Evolutionary conservation across 257 asterid species (phyloP), one percentile per base, ranked within the genome.

Genomic region (Solanum appendiculatum): DNA sequence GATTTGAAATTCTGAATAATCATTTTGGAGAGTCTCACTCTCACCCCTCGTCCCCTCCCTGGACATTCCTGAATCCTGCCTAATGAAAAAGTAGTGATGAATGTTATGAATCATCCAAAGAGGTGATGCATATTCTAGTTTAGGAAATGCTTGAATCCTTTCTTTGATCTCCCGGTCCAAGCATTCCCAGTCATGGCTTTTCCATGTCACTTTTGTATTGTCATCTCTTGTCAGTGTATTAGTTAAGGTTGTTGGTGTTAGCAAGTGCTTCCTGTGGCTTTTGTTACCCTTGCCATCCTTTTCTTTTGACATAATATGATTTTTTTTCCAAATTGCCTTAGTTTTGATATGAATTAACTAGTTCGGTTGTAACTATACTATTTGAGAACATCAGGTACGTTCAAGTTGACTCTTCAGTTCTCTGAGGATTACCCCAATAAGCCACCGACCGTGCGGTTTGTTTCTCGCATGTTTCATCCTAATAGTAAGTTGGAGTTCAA

Each of bases 391-490:
- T 74, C 87, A 95, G 96, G 96, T 88, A 94, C 96, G 90, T 95
- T 95, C 92, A 94, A 93, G 88, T 82, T 95, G 93, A 92, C 98
- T 39, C 94, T 95, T 85, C 96, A 94, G 87, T 93, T 95, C 85
- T 66, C 90, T 9, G 98, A 95, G 91, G 98, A 95, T 74, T 94
- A 94, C 84, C 98, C 96, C 56, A 95, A 94, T 89, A 95, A 95
- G 91, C 96, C 96, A 48, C 98, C 98, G 36, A 94, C 94, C 23
- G 98, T 95, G 89, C 93, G 94, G 58, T 95, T 95, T 88, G 95
- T 94, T 83, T 95, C 98, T 74, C 91, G 98, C 80, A 95, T 95
- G 98, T 95, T 95, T 90, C 98, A 95, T 87, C 98, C 98, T 44
- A 95, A 94, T 74, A 94, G 98, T 95, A 95, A 94, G 98, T 40